Conservation (phyloP, 202 grass and related monocot species). For the Panicum hallii region DNA sequence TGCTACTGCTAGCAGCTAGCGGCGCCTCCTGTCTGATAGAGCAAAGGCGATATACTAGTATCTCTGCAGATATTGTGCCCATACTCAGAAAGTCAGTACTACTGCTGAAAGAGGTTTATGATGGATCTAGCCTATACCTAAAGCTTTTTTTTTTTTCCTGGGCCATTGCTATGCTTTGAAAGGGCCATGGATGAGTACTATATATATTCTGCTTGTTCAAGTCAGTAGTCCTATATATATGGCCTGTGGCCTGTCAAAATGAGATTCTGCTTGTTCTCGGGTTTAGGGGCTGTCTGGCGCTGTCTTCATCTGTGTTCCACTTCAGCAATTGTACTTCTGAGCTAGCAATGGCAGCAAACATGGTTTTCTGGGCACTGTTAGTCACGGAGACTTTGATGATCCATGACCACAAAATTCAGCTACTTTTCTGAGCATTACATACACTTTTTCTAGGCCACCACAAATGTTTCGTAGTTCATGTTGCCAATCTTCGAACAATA, state of each 20-base stretch:
- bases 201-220: background rate
- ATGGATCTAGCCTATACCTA: conserved; percentile 8
- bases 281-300: background rate
- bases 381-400: background rate
- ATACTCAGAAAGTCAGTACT: conserved; percentile 34
- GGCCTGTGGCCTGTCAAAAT: background rate
- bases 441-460: background rate
- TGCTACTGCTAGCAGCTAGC: background rate
- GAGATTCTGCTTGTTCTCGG: background rate
- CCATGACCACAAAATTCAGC: background rate
- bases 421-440: background rate
- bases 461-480: background rate
- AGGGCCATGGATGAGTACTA: background rate
- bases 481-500: background rate
- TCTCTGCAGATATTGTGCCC: background rate
- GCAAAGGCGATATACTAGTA: conserved; percentile 25
- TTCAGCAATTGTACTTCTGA: background rate
- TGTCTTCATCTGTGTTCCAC: background rate
- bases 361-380: background rate
- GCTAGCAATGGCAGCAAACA: background rate
- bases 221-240: background rate
- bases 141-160: conserved; percentile 9
- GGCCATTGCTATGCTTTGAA: conserved; percentile 16
- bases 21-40: conserved; percentile 14
- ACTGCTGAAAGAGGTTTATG: conserved; percentile 19